phyloP scores from a whole-genome alignment of 1,139 yeast species.

The Zygoascus sp. region DNA sequence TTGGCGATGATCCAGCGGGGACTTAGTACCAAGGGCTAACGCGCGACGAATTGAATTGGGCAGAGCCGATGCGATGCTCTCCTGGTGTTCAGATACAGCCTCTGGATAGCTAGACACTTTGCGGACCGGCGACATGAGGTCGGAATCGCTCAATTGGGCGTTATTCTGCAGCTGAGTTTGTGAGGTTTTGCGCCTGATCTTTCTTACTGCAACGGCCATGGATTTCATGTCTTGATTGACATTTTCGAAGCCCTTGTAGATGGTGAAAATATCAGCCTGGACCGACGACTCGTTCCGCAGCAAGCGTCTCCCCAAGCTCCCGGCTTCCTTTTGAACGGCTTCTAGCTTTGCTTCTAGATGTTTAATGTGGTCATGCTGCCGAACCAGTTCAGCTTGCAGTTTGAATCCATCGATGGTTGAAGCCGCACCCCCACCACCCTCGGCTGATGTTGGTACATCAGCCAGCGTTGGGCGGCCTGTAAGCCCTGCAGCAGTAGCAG shows the following conservation, averaged over 20 bases:
- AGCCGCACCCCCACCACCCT: not conserved
- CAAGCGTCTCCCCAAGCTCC: conserved; percentile 12
- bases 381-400: not conserved
- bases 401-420: not conserved
- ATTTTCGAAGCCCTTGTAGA: conserved; percentile 20
- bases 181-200: not conserved
- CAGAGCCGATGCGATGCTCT: not conserved
- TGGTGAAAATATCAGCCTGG: conserved; percentile 18
- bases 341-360: conserved; percentile 8
- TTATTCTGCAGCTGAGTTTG: not conserved
- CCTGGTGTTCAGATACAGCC: not conserved
- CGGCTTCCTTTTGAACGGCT: not conserved
- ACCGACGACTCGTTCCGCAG: conserved; percentile 16
- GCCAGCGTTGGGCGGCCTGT: not conserved
- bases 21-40: not conserved
- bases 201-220: conserved; percentile 1
- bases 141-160: not conserved
- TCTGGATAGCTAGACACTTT: not conserved
- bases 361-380: not conserved
- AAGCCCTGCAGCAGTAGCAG: not conserved
- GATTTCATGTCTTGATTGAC: conserved; percentile 13
- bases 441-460: not conserved
- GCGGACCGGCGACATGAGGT: not conserved
- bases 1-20: not conserved
- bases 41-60: not conserved